Evolutionary conservation across 768 basidiomycete genomes (phyloP), one percentile per base, ranked within the genome.

Genomic region (Candolleomyces aberdarensis): DNA sequence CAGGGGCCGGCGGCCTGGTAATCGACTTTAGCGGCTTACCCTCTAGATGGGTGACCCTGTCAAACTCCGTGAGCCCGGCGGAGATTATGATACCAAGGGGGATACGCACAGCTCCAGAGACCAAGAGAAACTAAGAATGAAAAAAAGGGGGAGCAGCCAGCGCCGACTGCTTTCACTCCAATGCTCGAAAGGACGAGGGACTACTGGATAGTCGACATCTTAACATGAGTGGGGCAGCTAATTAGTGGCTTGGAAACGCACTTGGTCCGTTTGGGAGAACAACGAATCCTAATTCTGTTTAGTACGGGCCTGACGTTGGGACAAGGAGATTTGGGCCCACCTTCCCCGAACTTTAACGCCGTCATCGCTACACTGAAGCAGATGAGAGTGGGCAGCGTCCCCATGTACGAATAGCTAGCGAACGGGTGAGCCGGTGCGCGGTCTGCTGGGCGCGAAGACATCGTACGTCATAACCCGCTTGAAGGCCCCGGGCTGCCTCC

Each of bases 401-500:
- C 81, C n/a, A 92, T 74, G 70, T 92, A 92, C n/a, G 89, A 88
- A 75, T 92, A 92, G 74, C 91, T 82, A 68, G 63, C 61, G 47
- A 44, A 54, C 19, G 56, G 60, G 22, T 59, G 52, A 57, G 64
- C 67, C 67, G 69, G 63, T 56, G 56, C 64, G 7, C 11, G 36
- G 57, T 31, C 19, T 50, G 20, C 32, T 56, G 36, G 41, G 47
- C 49, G 60, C 26, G 51, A 39, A 43, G 19, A 39, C 47, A 43
- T 78, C 85, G 69, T 69, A 92, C 89, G 89, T 93, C 92, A 94
- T 94, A 69, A 94, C 81, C 55, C 92, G 82, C 75, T 89, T 92
- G 82, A 94, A 94, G 13, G 91, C 85, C 59, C 92, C 92, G 59
- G 88, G 89, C 70, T 90, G 89, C 56, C 89, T 80, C 39, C 89